Evolutionary conservation across 2,329 filamentous ascomycete genomes (phyloP).

Genomic region (Arachnomyces sp.): DNA sequence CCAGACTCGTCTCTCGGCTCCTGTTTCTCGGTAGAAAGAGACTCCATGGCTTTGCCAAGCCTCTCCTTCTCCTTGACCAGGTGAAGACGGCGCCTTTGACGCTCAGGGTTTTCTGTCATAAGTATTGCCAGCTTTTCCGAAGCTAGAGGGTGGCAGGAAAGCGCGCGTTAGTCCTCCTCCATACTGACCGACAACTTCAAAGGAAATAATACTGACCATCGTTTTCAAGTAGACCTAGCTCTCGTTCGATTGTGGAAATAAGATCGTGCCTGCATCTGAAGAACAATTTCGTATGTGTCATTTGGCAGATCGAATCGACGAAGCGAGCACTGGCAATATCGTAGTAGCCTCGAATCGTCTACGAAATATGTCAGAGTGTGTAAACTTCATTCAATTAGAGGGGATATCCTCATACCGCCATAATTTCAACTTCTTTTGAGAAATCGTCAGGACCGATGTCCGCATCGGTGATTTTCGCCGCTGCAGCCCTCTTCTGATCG

Average conservation of each 20-base stretch:
- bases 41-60: constrained; percentile 26
- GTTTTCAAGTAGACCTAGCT: constrained; percentile 21
- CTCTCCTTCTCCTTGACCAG: constrained; percentile 27
- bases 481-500: constrained; percentile 12
- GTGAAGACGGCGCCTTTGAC: constrained; percentile 23
- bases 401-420: constrained; percentile 27
- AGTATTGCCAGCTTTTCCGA: constrained; percentile 26
- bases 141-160: constrained; percentile 19
- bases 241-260: constrained; percentile 20
- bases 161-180: neutral
- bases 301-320: constrained; percentile 31
- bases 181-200: neutral
- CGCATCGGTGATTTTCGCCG: constrained; percentile 18
- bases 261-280: constrained; percentile 27
- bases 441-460: constrained; percentile 28
- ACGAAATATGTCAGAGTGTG: too few relatives aligned
- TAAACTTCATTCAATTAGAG: too few relatives aligned
- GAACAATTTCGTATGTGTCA: constrained; percentile 28
- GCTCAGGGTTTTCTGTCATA: constrained; percentile 30
- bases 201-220: constrained; percentile 21
- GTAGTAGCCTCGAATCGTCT: constrained; percentile 32
- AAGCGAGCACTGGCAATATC: constrained; percentile 32
- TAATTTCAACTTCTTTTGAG: constrained; percentile 31
- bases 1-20: constrained; percentile 9
- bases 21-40: constrained; percentile 17